Percentiles rank a stretch among this genome's conserved stretches.
Evolutionary conservation across 805 yeast genomes (phyloP).

Genomic region (Saturnispora zaruensis): DNA sequence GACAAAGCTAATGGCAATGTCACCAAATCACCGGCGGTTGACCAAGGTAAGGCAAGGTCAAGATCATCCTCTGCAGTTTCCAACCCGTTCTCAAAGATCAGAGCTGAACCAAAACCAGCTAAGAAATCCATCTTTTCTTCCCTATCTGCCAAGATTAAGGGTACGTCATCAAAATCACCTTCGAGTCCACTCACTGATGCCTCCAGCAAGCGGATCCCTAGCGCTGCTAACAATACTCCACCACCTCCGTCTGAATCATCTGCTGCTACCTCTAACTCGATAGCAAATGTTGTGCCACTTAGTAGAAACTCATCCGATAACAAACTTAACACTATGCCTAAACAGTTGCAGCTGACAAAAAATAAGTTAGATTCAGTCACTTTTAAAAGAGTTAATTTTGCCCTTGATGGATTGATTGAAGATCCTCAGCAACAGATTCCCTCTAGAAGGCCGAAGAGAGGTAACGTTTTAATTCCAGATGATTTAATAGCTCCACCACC

Average conservation of each 20-base stretch:
- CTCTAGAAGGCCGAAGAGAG: slow-evolving; percentile 44
- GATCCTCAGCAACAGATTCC: slow-evolving; percentile 61
- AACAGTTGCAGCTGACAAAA: background rate
- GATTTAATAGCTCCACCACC: slow-evolving; percentile 58
- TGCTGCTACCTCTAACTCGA: background rate
- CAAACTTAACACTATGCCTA: background rate
- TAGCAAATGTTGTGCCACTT: background rate
- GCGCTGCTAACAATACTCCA: background rate
- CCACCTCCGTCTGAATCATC: background rate
- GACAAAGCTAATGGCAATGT: background rate
- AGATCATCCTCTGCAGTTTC: slow-evolving; percentile 10
- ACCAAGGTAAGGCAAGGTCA: slow-evolving; percentile 6
- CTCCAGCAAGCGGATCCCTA: background rate
- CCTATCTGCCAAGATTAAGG: slow-evolving; percentile 28
- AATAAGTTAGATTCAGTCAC: slow-evolving; percentile 23
- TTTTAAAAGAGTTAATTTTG: slow-evolving; percentile 42
- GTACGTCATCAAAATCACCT: slow-evolving; percentile 11
- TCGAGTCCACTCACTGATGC: background rate
- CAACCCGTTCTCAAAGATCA: slow-evolving; percentile 3
- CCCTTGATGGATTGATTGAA: slow-evolving; percentile 37
- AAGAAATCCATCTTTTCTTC: slow-evolving; percentile 28
- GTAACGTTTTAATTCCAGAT: slow-evolving; percentile 54
- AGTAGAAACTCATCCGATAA: background rate
- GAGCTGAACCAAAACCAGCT: slow-evolving; percentile 10
- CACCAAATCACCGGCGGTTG: background rate